Base-by-base conservation (phyloP, 2,329 filamentous ascomycete species). In the Endoconidiophora polonica region DNA sequence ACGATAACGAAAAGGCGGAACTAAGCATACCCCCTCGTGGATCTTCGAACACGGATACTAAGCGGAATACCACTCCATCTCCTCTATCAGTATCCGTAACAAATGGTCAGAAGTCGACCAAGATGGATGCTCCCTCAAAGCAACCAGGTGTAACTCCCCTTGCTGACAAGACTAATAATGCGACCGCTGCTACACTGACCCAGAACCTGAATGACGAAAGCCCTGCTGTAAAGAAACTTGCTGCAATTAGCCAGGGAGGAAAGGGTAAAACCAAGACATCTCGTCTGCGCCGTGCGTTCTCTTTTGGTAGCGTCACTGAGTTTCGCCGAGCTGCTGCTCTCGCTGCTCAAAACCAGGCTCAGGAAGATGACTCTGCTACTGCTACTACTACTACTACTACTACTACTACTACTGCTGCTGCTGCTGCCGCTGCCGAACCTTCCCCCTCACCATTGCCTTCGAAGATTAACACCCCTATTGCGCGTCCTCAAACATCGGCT, bases 231-330 rank as follows among this genome's bases (percentile, higher is more conserved):
- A 81, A 86, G 63, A 86, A 93, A 52, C 74, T 96, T 38, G 79
- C 84, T 43, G 86, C 88, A n/a, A 72, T 96, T 50, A 90, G 81
- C 54, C 83, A 90, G 57, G 85, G 86, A 49, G 70, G 70, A 24
- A 83, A 77, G 61, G 74, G 80, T 56, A 87, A 86, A 61, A 86
- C 81, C 66, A 95, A 95, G 66, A 85, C 83, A 2, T 88, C 84
- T 16, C 75, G 88, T 56, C 70, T 98, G 53, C 79, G 91, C 50
- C 77, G 91, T 58, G 91, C 91, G 0, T 94, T 98, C 59, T 98
- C 91, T 0, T 98, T 98, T 65, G 88, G 91, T 46, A 96, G 90
- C 62, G 86, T 88, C 40, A 86, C 90, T 6, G 91, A 98, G 61
- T 77, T 98, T 44, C 77, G 83, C 55, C 83, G 83, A 60, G 83